Conservation (phyloP, 148 eudicot genomes). For the Chenopodium formosanum region DNA sequence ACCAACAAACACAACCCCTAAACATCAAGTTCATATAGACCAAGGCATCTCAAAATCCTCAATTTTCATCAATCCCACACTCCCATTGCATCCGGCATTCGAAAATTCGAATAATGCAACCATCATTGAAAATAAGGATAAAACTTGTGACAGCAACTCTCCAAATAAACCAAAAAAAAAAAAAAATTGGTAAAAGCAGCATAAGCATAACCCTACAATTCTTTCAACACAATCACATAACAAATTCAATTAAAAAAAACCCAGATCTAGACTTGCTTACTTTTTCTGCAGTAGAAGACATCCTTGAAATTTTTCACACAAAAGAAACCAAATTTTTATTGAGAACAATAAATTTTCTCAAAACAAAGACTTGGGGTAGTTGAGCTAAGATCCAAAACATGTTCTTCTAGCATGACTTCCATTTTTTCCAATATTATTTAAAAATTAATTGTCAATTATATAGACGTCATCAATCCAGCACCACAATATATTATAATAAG, state of each 20-base stretch:
- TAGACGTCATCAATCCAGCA: constrained; percentile 16
- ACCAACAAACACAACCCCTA: background rate
- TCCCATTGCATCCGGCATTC: background rate
- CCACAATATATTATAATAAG: constrained; percentile 12
- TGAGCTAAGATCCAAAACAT: constrained; percentile 12
- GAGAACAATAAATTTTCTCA: background rate
- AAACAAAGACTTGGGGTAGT: background rate
- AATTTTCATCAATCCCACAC: background rate
- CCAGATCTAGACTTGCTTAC: constrained; percentile 15
- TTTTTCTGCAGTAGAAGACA: constrained; percentile 27
- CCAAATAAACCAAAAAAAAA: background rate
- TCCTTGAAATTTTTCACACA: constrained; percentile 12
- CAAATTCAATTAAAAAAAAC: background rate
- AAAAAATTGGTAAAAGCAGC: background rate
- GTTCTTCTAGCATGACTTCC: background rate
- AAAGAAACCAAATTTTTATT: background rate
- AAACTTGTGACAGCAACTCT: background rate
- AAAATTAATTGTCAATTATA: constrained; percentile 11
- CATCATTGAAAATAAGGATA: background rate
- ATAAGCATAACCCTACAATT: no score
- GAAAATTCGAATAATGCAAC: background rate
- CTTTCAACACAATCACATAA: no score
- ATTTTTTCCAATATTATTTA: background rate
- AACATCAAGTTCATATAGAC: background rate
- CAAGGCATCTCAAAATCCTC: background rate